Base-by-base conservation (phyloP, 805 yeast species). In the Sungouiella thailandica region DNA sequence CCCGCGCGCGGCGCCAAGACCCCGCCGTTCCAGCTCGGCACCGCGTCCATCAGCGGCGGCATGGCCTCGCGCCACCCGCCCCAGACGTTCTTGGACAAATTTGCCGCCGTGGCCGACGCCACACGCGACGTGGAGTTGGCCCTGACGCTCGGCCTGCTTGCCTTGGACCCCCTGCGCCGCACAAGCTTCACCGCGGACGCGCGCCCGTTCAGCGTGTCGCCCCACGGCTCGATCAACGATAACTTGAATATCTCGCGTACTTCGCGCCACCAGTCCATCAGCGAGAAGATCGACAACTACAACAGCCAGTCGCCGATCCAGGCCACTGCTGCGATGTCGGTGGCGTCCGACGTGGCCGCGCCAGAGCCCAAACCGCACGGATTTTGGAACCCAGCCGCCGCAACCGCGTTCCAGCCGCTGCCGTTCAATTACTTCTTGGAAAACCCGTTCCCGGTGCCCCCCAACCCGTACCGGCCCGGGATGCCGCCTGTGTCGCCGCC, bases 331-430 rank as follows among this genome's bases (percentile, higher is more conserved):
- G 50, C 61, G 2, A 51, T 65, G 34, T 50, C 66, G 7, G 44
- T 53, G 5, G 36, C 46, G 18, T 49, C 63, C 5, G 68, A 62
- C 32, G 39, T 52, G 36, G 52, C 43, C 22, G 34, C 44, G 13
- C n/a, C n/a, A n/a, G n/a, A n/a, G n/a, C n/a, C n/a, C n/a, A n/a
- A n/a, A n/a, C 31, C 28, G 2, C 65, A 52, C 25, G 71, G 62
- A 46, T 74, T 76, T 44, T 80, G 85, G 85, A 77, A 78, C 52
- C 83, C 83, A 0, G 83, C 81, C 5, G 60, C 79, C 13, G 79
- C 83, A 4, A 58, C 77, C 7, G 60, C 80, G 1, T 79, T 79
- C 50, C 73, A 74, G 10, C 84, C 85, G 15, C 46, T 38, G 16
- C 28, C 47, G 12, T 46, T 44, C 32, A 52, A 47, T 29, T 56